Evolutionary conservation across 2,329 filamentous ascomycete genomes (phyloP).

Genomic region (Pseudocercospora pini-densiflorae): DNA sequence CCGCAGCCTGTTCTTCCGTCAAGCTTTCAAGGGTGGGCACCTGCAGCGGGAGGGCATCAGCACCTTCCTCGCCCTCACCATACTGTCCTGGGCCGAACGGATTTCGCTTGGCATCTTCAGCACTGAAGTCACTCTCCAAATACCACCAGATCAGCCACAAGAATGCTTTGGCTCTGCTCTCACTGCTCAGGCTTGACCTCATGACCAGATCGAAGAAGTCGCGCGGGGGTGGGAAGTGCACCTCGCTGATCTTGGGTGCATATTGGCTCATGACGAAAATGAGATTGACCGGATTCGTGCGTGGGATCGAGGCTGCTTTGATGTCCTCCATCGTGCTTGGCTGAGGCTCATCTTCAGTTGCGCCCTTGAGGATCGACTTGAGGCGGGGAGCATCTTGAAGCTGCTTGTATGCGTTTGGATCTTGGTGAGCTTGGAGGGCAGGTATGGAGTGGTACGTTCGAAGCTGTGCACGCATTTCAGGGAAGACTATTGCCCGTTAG

Average conservation of each 20-base stretch:
- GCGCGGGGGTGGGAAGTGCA: conserved; percentile 81
- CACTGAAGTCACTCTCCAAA: conserved; percentile 90
- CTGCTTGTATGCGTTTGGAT: conserved; percentile 96
- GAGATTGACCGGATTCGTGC: conserved; percentile 95
- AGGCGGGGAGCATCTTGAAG: conserved; percentile 93
- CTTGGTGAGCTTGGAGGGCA: conserved; percentile 91
- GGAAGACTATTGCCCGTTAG: conserved; percentile 72
- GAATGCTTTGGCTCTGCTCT: conserved; percentile 83
- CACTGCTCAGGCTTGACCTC: conserved; percentile 80
- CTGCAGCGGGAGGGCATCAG: conserved; percentile 54
- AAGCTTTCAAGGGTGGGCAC: conserved; percentile 70
- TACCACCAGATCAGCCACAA: conserved; percentile 99
- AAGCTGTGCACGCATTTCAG: conserved; percentile 97
- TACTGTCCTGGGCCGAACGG: conserved; percentile 73
- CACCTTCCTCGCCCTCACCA: conserved; percentile 48
- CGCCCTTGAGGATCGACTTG: conserved; percentile 96
- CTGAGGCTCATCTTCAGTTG: conserved; percentile 87
- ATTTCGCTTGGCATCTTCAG: conserved; percentile 85
- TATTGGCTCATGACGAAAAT: conserved; percentile 93
- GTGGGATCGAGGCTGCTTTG: conserved; percentile 67
- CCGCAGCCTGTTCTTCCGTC: conserved; percentile 65
- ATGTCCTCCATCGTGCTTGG: conserved; percentile 84
- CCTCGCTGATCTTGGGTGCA: conserved; percentile 87
- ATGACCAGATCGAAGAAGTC: conserved; percentile 98
- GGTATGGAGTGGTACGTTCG: conserved; percentile 98